Base-by-base conservation (phyloP, 2,329 filamentous ascomycete species). In the Diaporthe ampelina region DNA sequence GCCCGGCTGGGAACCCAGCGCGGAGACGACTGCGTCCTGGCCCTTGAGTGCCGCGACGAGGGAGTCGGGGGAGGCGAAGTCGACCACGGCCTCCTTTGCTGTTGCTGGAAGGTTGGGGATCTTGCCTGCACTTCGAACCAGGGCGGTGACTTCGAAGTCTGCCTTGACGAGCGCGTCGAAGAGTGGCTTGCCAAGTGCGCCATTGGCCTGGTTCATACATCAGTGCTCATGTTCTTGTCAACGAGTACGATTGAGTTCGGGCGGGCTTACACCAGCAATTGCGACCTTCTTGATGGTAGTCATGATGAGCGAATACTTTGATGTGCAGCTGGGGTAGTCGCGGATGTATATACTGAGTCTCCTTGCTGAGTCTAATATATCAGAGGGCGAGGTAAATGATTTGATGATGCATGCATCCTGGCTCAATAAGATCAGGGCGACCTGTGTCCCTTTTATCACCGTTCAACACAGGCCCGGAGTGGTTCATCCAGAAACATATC, bases 21-120 rank as follows among this genome's bases (percentile, higher is more conserved):
- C 82, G 5, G 86, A 88, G 69, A 93, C 79, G 8, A 91, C 84
- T 0, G 88, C 91, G 79, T 93, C 91, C 76, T 91, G 88, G 52
- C 87, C 88, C 61, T 85, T 78, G 63, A 93, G 85, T 3, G 87
- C 88, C 1, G 80, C 63, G 4, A 80, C 81, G 19, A 90, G 82
- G 35, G 84, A 84, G 80, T 56, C 70, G 9, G 82, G 79, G 8
- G 73, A 70, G 26, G 61, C 69, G 63, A 83, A 82, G 77, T 85
- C 85, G 37, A 83, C 80, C 29, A 84, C 79, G 5, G 80, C 75
- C 52, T 73, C 70, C 26, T 24, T 63, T 32, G 70, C 70, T 40
- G 21, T 32, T 32, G 35, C 15, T 8, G 70, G 70, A n/a, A 83
- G 81, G 4, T 81, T 79, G 40, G 77, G 77, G 11, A 73, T 70